These are phyloP conservation scores for Tarenaya hassleriana DNA, from an alignment of 345 rosid genomes.

Conservation along the genomic window DNA sequence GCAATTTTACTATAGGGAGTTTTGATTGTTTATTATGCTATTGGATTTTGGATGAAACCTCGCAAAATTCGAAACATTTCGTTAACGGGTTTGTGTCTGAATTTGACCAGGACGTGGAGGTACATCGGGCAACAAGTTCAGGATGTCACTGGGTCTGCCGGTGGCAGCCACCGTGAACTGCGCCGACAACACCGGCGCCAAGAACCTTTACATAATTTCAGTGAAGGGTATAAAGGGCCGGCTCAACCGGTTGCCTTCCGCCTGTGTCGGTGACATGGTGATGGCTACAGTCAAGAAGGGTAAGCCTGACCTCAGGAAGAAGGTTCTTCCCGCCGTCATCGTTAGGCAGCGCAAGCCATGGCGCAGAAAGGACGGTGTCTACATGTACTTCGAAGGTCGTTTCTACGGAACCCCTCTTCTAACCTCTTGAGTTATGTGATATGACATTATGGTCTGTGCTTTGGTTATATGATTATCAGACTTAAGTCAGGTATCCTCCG, in stretches of 20 bases:
- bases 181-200: slow-evolving; percentile 94
- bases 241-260: slow-evolving; percentile 79
- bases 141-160: slow-evolving; percentile 97
- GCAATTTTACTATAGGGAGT: too few species aligned
- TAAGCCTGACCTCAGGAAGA: slow-evolving; percentile 87
- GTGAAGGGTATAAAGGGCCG: slow-evolving; percentile 97
- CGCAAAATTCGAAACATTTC: too few species aligned
- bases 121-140: slow-evolving; percentile 88
- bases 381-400: slow-evolving; percentile 93
- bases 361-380: slow-evolving; percentile 99
- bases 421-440: background rate
- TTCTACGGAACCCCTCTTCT: background rate
- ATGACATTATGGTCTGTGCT: background rate
- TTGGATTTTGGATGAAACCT: too few species aligned
- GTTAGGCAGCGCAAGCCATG: slow-evolving; percentile 94
- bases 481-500: slow-evolving; percentile 53
- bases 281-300: slow-evolving; percentile 99
- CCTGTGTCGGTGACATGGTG: slow-evolving; percentile 96
- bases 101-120: slow-evolving; percentile 99
- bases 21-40: too few species aligned
- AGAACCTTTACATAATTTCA: slow-evolving; percentile 88
- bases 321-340: slow-evolving; percentile 94
- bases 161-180: slow-evolving; percentile 98
- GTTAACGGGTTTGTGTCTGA: too few species aligned
- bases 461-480: background rate